Evolutionary conservation across 345 rosid species (phyloP), one percentile per base, ranked within the genome.

Genomic region (Angophora floribunda): DNA sequence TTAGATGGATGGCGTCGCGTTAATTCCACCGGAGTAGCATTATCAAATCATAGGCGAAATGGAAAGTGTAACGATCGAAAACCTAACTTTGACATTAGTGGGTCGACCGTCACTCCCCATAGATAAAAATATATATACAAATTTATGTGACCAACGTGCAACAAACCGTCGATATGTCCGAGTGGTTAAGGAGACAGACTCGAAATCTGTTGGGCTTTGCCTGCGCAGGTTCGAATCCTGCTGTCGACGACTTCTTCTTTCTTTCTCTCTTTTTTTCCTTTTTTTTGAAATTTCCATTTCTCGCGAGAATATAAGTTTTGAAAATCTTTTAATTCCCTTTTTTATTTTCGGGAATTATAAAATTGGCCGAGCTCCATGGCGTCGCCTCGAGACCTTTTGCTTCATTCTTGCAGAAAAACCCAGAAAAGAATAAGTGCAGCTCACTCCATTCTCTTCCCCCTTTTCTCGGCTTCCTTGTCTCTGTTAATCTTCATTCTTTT

Each of bases 161-260:
- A 4, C 75, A 14, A 63, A 84, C 2, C 1, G 94, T 91, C 89
- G 89, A 90, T 91, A 95, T 98, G 98, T 96, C 98, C 98, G 99
- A 96, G 98, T 97, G 99, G 98, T 96, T 95, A 96, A 97, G 99
- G 98, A 97, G 98, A 96, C 95, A 95, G 99, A 97, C 96, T 97
- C 98, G 98, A 98, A 98, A 95, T 97, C 98, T 95, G 96, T 95
- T 98, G 98, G 99, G 98, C 98, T 91, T 2, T 94, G 98, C 98
- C 98, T 94, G 99, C 98, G 98, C 98, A 96, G 99, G 98, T 97
- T 96, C 98, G 99, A 98, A 97, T 98, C 98, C 99, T 97, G 97
- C 98, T 97, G 96, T 95, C 95, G 99, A 97, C 98, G 99, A 9
- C 9, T 32, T 2, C 6, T 17, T 4, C 1, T 16, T 32, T 8